Evolutionary conservation across 371 early-diverging fungal genomes (phyloP).

Genomic region (Paramicrosporidium saccamoebae): DNA sequence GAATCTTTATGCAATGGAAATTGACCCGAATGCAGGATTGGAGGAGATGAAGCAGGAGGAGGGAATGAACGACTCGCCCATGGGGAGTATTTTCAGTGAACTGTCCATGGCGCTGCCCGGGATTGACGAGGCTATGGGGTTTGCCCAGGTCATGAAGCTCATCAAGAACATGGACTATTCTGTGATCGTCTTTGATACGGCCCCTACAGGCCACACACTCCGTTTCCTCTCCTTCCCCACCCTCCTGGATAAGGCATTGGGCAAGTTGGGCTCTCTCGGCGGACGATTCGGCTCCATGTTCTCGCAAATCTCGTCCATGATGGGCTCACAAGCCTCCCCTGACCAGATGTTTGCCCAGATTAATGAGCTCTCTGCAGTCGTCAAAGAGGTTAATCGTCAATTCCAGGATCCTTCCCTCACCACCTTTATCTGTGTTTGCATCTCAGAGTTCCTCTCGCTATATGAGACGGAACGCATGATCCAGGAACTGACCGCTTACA

Average conservation of each 20-base stretch:
- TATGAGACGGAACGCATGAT: conserved; percentile 97
- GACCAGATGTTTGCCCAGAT: conserved; percentile 82
- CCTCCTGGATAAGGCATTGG: conserved; percentile 77
- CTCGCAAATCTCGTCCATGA: conserved; percentile 41
- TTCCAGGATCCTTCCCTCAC: conserved; percentile 86
- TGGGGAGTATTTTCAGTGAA: conserved; percentile 69
- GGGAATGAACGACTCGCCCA: conserved; percentile 21
- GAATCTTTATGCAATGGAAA: conserved; percentile 93
- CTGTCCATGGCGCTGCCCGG: conserved; percentile 89
- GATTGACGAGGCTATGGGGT: conserved; percentile 96
- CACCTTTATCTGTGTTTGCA: conserved; percentile 93
- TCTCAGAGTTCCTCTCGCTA: conserved; percentile 85
- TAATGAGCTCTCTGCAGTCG: conserved; percentile 64
- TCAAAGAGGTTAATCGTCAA: conserved; percentile 82
- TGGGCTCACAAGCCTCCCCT: conserved; percentile 55
- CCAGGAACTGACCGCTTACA: conserved; percentile 76
- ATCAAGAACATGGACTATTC: conserved; percentile 93
- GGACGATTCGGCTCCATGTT: conserved; percentile 81
- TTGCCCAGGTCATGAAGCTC: conserved; percentile 95
- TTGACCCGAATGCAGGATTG: conserved; percentile 78
- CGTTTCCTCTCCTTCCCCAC: conserved; percentile 89
- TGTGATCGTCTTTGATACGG: conserved; percentile 90
- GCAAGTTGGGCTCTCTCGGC: conserved; percentile 62
- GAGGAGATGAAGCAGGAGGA: conserved; percentile 74
- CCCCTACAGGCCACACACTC: conserved; percentile 95